Evolutionary conservation across 441 rosid species (phyloP).

Genomic region (Euphorbia celastroides): DNA sequence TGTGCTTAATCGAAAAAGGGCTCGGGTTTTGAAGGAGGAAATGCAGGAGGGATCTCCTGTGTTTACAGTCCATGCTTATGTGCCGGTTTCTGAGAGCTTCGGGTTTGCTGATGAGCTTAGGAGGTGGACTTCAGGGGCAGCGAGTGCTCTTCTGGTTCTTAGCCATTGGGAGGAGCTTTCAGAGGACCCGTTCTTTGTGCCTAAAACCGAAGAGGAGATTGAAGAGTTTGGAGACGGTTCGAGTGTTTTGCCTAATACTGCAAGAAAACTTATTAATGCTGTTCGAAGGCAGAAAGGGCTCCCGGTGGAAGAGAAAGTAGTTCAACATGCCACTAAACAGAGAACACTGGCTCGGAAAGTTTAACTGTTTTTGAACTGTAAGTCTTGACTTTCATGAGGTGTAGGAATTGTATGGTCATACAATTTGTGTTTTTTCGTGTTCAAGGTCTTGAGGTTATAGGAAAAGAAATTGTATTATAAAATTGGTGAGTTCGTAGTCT

Average conservation of each 20-base stretch:
- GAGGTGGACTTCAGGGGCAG: conserved; percentile 82
- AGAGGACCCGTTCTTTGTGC: conserved; percentile 90
- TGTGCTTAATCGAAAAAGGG: conserved; percentile 75
- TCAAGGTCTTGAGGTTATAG: not conserved
- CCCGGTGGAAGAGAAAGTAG: conserved; percentile 87
- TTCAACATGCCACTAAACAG: conserved; percentile 86
- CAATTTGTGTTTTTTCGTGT: not conserved
- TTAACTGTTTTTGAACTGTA: conserved; percentile 13
- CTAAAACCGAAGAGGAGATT: conserved; percentile 85
- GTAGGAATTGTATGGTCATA: not conserved
- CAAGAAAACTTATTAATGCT: conserved; percentile 83
- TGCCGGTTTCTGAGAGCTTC: conserved; percentile 82
- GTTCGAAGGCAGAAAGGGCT: conserved; percentile 83
- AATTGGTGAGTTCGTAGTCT: not conserved
- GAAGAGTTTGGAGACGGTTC: conserved; percentile 96
- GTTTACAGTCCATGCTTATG: conserved; percentile 75
- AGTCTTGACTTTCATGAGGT: not conserved
- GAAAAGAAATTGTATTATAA: not conserved
- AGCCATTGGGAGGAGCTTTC: conserved; percentile 91
- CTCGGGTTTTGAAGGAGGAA: conserved; percentile 78
- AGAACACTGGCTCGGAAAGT: conserved; percentile 90
- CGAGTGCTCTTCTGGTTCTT: conserved; percentile 82
- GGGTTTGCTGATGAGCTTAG: conserved; percentile 90
- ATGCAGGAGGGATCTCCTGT: conserved; percentile 90
- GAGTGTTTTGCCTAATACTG: conserved; percentile 77